These are phyloP conservation scores for Marasmius sp. DNA, from an alignment of 1,284 basidiomycete species.

Conservation along the genomic window DNA sequence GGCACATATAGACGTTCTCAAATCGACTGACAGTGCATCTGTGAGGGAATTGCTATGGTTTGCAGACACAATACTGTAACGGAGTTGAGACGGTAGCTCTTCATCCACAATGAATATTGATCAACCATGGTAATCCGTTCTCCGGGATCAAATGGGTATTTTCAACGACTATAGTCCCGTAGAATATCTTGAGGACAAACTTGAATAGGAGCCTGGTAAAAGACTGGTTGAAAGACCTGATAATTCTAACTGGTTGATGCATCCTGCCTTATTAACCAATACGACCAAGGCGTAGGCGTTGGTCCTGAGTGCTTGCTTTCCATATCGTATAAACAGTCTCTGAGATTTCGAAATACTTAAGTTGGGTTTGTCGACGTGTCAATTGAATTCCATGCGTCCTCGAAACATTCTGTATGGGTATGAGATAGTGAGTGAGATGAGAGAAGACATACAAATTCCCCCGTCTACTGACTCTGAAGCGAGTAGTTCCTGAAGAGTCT, in stretches of 20 bases:
- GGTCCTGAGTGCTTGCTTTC: not conserved
- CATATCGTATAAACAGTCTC: not conserved
- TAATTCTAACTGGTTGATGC: not conserved
- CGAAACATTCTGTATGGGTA: too few species aligned
- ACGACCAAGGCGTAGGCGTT: constrained; percentile 67
- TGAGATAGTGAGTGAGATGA: too few species aligned
- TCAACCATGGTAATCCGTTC: constrained; percentile 73
- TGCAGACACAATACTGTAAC: constrained; percentile 56
- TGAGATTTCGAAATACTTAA: not conserved
- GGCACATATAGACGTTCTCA: not conserved
- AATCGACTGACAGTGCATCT: constrained; percentile 68
- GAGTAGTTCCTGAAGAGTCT: too few species aligned
- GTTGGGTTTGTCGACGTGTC: not conserved
- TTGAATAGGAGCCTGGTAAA: constrained; percentile 60
- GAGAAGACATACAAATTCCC: too few species aligned
- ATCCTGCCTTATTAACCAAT: constrained; percentile 59
- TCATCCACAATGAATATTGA: constrained; percentile 5
- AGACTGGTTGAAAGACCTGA: not conserved
- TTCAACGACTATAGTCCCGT: constrained; percentile 85
- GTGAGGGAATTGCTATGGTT: constrained; percentile 86
- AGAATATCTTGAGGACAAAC: constrained; percentile 85
- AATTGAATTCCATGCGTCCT: not conserved
- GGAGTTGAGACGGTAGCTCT: not conserved
- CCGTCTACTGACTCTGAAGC: too few species aligned
- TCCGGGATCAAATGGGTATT: constrained; percentile 68